A percentile compares a stretch with the other conserved stretches of the same genome.
These are phyloP conservation scores for Corynascus novoguineensis DNA, from an alignment of 495 filamentous ascomycete species.

Conservation along the genomic window DNA sequence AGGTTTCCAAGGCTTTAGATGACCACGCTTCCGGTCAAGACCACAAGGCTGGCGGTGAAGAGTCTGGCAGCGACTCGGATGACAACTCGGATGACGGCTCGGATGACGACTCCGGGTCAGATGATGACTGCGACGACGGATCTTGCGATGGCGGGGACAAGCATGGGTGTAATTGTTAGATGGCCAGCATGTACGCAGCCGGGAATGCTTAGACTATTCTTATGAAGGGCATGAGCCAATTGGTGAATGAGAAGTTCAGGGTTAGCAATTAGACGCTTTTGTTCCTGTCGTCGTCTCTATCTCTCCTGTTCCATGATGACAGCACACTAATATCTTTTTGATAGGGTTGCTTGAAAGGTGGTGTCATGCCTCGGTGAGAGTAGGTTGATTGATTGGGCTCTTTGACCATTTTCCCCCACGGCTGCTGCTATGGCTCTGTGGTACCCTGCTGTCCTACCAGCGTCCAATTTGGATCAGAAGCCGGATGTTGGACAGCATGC, in stretches of 20 bases:
- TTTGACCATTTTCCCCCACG: background rate
- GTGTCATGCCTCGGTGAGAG: background rate
- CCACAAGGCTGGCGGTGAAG: background rate
- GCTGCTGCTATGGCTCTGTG: background rate
- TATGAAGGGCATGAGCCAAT: background rate
- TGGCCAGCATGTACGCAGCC: background rate
- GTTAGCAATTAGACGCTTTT: constrained; percentile 5
- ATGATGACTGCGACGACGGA: background rate
- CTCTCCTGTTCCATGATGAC: background rate
- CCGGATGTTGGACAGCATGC: background rate
- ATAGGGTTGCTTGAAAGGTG: too few relatives aligned
- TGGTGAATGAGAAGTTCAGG: background rate
- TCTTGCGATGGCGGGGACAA: background rate
- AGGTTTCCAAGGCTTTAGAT: background rate
- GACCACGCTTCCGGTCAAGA: background rate
- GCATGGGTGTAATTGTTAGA: background rate
- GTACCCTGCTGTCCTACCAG: background rate
- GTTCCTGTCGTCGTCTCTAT: background rate
- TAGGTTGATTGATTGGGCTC: too few relatives aligned
- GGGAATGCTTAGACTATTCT: constrained; percentile 1
- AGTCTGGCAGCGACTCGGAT: background rate
- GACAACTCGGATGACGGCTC: background rate
- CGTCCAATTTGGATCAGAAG: background rate
- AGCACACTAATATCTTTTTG: too few relatives aligned
- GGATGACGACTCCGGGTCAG: background rate